Conservation (phyloP, 345 rosid genomes). For the Murraya koenigii region DNA sequence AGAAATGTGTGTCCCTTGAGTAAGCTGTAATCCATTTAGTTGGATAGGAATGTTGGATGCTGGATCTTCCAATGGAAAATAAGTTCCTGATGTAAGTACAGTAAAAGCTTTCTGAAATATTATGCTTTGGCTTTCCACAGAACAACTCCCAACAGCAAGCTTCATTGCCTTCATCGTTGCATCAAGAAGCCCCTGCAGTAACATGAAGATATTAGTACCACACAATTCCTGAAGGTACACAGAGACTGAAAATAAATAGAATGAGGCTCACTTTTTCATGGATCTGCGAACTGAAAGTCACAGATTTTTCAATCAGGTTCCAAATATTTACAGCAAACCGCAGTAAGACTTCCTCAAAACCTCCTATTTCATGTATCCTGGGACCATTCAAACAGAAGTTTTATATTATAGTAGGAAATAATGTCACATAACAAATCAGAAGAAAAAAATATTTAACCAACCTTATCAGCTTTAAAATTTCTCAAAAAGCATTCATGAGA, state of each 20-base stretch:
- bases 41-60: constrained; percentile 27
- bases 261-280: constrained; percentile 45
- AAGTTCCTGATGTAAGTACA: constrained; percentile 47
- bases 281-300: constrained; percentile 24
- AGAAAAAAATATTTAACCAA: neutral
- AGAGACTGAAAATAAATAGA: neutral
- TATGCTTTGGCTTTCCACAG: constrained; percentile 59
- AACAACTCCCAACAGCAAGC: constrained; percentile 64
- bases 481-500: neutral
- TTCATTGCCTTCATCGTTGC: constrained; percentile 63
- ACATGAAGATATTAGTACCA: constrained; percentile 14
- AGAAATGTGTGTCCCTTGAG: constrained; percentile 24
- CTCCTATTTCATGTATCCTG: constrained; percentile 64
- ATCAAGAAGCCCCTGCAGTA: constrained; percentile 59
- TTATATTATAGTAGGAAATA: constrained; percentile 12
- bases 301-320: constrained; percentile 56
- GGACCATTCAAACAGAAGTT: constrained; percentile 15
- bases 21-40: constrained; percentile 33
- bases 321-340: constrained; percentile 60
- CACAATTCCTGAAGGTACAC: neutral
- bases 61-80: constrained; percentile 45
- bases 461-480: constrained; percentile 1
- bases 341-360: constrained; percentile 49
- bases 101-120: constrained; percentile 59
- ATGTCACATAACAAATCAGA: neutral